Base-by-base conservation (phyloP, 768 basidiomycete genomes). In the Melanogaster broomeanus region DNA sequence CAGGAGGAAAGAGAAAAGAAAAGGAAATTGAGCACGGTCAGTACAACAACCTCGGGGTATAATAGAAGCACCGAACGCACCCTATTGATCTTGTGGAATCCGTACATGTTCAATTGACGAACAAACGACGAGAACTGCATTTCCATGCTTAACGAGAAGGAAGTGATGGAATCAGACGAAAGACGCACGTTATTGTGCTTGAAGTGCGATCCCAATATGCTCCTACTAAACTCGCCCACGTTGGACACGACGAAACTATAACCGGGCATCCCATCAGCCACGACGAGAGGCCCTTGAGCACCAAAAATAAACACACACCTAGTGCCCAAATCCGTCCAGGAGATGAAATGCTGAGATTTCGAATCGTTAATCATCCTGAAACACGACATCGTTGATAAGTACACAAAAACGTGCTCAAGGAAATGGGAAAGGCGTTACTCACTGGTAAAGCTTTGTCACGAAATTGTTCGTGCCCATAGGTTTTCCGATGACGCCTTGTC, bases 91-190 rank as follows among this genome's bases (percentile, higher is more conserved):
- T 95, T 95, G 70, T 93, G 91, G 71, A 95, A 96, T 35, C 92
- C 92, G 61, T 94, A 96, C 90, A 94, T 95, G 75, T 96, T 95
- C 49, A 95, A 79, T 68, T 95, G 93, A 51, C 94, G 85, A 37
- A 95, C 92, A 69, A 97, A 97, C 63, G 89, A 92, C 10, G 93
- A 93, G 68, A 97, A 96, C 85, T 96, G 63, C 9, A 38, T 52
- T 49, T 42, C 48, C 30, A 46, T 22, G 44, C 28, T n/a, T 40
- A 27, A 48, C 48, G 34, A 46, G 42, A 40, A 41, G 33, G 53
- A 51, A 56, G 54, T 25, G 34, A 41, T 33, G 35, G 13, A 41
- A 13, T 22, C 31, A 41, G 48, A 69, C 80, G 53, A 34, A 21
- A 50, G 19, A 72, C 87, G 50, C 54, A 89, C 89, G 65, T 92